Evolutionary conservation across 345 rosid genomes (phyloP), one percentile per base, ranked within the genome.

Genomic region (Punica granatum): DNA sequence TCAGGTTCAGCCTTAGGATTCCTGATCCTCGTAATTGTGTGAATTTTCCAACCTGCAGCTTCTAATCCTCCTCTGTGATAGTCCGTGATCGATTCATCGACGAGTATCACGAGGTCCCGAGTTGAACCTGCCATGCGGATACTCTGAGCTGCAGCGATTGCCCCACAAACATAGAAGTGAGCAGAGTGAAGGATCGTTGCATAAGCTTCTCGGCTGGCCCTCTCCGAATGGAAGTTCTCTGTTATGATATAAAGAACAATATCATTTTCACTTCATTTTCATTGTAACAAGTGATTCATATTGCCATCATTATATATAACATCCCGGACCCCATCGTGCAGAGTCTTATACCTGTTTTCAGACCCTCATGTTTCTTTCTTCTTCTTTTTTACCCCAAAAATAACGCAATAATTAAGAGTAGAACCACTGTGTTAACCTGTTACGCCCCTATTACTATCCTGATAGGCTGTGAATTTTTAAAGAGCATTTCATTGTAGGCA

Each of bases 121-220:
- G 88, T 90, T 26, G 98, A 90, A 63, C 96, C 98, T 3, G 91
- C 80, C 95, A 88, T 88, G 64, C 92, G 91, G 66, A 92, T 90
- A 67, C 96, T 90, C 72, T 85, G 91, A 14, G 94, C 96, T 26
- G 95, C 96, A 70, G 84, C 75, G 41, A 90, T 90, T 77, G 98
- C 98, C 64, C 96, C 98, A 60, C 96, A 92, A 30, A 90, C 96
- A 44, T 92, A 90, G 11, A 78, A 19, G 61, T 88, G 84, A 10
- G 96, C 98, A 60, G 98, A 92, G 71, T 92, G 98, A 67, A 92
- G 80, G 75, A 92, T 85, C 23, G 96, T 92, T 11, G 90, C 98
- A 60, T 88, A 90, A 28, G 95, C 95, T 81, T 92, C 92, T 68
- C 84, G 82, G 74, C 76, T 80, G 30, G 82, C 77, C 66, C 80